Base-by-base conservation (phyloP, 805 yeast genomes). In the Tetrapisispora pingtungensis region DNA sequence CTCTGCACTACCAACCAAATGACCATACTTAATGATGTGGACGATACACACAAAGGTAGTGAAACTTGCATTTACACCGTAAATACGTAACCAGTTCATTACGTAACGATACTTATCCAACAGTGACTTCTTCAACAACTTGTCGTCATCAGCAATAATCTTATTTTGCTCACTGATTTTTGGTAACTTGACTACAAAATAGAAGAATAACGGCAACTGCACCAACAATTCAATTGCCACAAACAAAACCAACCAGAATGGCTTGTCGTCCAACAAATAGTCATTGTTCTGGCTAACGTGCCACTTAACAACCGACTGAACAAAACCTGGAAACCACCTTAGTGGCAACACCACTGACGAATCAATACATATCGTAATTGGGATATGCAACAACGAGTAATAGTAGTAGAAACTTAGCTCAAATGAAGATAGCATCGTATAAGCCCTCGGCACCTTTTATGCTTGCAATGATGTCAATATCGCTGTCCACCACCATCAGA, bases 21-120 rank as follows among this genome's bases (percentile, higher is more conserved):
- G 59, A 3, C 63, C 65, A 24, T 53, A 42, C 13, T 43, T 42
- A 43, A 49, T 53, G 14, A 80, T 71, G 52, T 75, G 72, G n/a
- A 71, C 58, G 50, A 84, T 63, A 59, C 97, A 90, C 20, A 80
- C 75, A 32, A 80, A 61, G 0, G 96, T 87, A 5, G 96, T 87
- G 42, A 83, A 67, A 4, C 81, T 67, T 0, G 97, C 97, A 56
- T 86, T 87, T 53, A 84, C 73, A 3, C 90, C 96, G 61, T 93
- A 90, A 6, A 80, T 55, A 13, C 77, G 65, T 51, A 81, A 61
- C 57, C 69, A 70, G 28, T 38, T 3, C 2, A 17, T 2, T 19
- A 33, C 28, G 5, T 5, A 15, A 6, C 13, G 13, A 24, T 24
- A 18, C 26, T 24, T 3, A 7, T 15, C 26, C 19, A 22, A 31